Percentiles rank a stretch among this genome's conserved stretches.
These are phyloP conservation scores for Rhynchospora breviuscula DNA, from an alignment of 176 grass and related monocot genomes.

Conservation along the genomic window DNA sequence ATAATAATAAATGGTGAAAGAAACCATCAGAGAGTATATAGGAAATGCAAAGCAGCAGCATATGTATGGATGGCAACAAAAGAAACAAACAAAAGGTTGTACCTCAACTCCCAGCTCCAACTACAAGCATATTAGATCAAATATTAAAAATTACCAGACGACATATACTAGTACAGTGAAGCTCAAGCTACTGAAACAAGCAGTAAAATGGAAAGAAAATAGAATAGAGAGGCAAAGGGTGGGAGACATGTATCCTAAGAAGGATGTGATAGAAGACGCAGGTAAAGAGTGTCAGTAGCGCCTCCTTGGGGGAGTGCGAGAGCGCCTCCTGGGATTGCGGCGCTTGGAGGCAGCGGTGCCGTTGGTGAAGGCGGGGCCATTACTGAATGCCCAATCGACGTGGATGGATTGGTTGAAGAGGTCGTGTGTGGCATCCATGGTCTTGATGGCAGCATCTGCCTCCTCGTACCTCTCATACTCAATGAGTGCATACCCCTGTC, in stretches of 20 bases:
- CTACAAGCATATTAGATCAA: too few relatives aligned
- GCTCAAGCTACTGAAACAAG: not conserved
- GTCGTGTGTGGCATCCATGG: not conserved
- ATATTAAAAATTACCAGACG: too few relatives aligned
- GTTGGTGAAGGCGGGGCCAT: constrained; percentile 5
- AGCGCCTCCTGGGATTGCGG: constrained; percentile 26
- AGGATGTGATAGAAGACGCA: not conserved
- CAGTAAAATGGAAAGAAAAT: not conserved
- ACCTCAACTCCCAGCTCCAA: too few relatives aligned
- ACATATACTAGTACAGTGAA: not conserved
- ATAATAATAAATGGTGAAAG: too few relatives aligned
- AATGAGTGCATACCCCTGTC: constrained; percentile 10
- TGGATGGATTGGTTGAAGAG: constrained; percentile 12
- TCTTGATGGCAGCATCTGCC: constrained; percentile 15
- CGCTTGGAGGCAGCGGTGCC: not conserved
- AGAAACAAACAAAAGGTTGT: too few relatives aligned
- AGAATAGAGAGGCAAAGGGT: not conserved
- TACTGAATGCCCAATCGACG: constrained; percentile 25
- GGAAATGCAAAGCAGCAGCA: too few relatives aligned
- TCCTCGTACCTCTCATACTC: constrained; percentile 23
- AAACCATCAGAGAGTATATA: too few relatives aligned
- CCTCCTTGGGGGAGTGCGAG: constrained; percentile 51
- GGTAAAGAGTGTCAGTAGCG: constrained; percentile 32
- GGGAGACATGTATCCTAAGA: not conserved
- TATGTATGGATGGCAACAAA: too few relatives aligned